Base-by-base conservation (phyloP, 495 filamentous ascomycete species). In the Tricharina praecox region DNA sequence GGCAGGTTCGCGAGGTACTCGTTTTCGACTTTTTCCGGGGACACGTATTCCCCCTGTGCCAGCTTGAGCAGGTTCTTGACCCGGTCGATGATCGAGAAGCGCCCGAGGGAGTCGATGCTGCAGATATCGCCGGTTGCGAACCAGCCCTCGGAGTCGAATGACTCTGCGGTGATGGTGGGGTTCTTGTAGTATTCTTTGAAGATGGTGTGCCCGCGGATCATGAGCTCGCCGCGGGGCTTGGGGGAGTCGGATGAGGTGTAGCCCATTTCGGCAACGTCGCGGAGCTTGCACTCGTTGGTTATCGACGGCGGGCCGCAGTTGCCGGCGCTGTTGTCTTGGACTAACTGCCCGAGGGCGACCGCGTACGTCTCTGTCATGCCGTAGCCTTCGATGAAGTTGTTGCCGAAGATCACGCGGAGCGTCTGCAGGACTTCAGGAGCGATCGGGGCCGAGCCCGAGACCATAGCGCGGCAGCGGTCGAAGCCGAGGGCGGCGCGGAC, bases 1-100 rank as follows among this genome's bases (percentile, higher is more conserved):
- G 72, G 79, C 45, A 79, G 73, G 67, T 79, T 81, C 30, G 81
- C 81, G 48, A 94, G 71, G 61, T 85, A 83, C 15, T 92, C 76
- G 66, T 94, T 94, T 70, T 97, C 90, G 58, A 97, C 79, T 24
- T 88, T 82, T 68, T 97, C 90, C 20, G 90, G 90, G 23, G 86
- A 95, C 55, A 97, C 83, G 63, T 97, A 97, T 68, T 97, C 90
- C 62, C 90, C 90, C 63, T 97, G 90, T 0, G 90, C 81, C 35
- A 97, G 74, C 73, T 97, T 97, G 59, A 97, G 78, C 13, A 96
- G 82, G 34, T 97, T 96, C 79, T 97, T 97, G 58, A 85, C 79
- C 52, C 90, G 85, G 65, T 97, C 90, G 56, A 97, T 79, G 64
- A 97, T 87, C 55, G 74, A 76, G 67, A 96, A 82, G 47, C 92